Evolutionary conservation across 1,284 basidiomycete genomes (phyloP).

Genomic region (Earliella scabrosa): DNA sequence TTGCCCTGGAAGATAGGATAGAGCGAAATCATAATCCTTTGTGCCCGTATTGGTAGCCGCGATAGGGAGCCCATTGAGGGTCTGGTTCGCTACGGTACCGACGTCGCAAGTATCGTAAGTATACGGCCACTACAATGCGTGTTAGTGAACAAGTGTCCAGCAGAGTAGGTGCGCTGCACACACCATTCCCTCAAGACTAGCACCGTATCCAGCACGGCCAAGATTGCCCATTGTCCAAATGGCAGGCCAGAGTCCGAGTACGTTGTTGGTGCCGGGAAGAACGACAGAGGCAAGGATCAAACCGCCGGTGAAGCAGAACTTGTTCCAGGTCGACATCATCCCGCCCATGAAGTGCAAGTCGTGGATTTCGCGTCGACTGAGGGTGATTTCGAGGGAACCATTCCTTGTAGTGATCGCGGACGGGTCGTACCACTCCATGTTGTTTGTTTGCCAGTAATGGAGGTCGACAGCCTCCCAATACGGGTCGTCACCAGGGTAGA

Average conservation of each 20-base stretch:
- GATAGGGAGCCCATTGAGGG: constrained; percentile 41
- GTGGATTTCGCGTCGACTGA: constrained; percentile 70
- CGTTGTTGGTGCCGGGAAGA: constrained; percentile 75
- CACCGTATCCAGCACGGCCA: constrained; percentile 63
- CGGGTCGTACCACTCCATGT: constrained; percentile 80
- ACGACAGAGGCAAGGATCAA: constrained; percentile 74
- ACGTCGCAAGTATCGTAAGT: constrained; percentile 60
- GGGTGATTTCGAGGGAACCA: constrained; percentile 82
- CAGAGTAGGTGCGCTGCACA: background rate
- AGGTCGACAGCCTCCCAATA: constrained; percentile 75
- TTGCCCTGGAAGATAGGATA: constrained; percentile 80
- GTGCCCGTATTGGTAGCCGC: constrained; percentile 47
- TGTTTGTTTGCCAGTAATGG: constrained; percentile 67
- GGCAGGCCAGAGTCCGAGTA: constrained; percentile 58
- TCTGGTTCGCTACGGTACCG: constrained; percentile 61
- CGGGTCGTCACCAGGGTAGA: constrained; percentile 70
- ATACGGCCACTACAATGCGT: constrained; percentile 50
- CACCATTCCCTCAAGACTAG: constrained; percentile 57
- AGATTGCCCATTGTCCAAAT: constrained; percentile 63
- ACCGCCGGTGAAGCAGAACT: constrained; percentile 94
- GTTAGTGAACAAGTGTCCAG: background rate
- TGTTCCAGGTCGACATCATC: constrained; percentile 82
- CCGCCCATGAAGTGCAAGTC: constrained; percentile 79
- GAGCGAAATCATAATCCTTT: constrained; percentile 33
- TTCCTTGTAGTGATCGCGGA: constrained; percentile 77